Evolutionary conservation across 768 basidiomycete genomes (phyloP).

Genomic region (Filobasidium floriforme): DNA sequence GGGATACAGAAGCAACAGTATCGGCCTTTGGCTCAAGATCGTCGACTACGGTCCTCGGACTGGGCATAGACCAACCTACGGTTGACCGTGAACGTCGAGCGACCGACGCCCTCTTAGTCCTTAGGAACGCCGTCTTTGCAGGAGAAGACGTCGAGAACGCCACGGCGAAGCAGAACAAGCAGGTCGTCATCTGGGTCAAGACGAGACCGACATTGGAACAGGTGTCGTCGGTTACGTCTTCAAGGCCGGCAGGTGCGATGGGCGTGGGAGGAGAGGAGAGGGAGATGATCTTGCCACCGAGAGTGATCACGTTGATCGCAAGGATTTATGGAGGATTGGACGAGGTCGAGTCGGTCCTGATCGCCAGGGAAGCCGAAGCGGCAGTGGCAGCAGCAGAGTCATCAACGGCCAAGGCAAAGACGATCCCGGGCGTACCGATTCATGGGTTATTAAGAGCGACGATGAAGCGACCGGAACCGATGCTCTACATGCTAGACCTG

Average conservation of each 20-base stretch:
- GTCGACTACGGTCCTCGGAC: background rate
- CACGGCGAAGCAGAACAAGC: background rate
- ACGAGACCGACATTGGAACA: constrained; percentile 3
- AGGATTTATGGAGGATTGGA: constrained; percentile 2
- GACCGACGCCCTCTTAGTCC: background rate
- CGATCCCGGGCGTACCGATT: background rate
- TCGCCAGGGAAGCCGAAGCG: too few relatives aligned
- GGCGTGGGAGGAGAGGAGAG: constrained; percentile 5
- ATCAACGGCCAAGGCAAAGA: background rate
- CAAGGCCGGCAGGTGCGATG: background rate
- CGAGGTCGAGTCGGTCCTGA: background rate
- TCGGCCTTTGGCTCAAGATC: too few relatives aligned
- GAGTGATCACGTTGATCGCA: background rate
- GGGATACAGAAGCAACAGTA: background rate
- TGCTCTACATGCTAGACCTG: constrained; percentile 43
- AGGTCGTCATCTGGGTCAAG: constrained; percentile 7
- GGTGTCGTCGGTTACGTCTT: background rate
- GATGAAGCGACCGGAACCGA: constrained; percentile 34
- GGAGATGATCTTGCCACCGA: constrained; percentile 6
- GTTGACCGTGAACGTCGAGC: background rate
- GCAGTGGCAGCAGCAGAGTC: too few relatives aligned
- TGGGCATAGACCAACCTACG: background rate
- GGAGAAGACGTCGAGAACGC: background rate
- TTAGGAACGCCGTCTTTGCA: background rate
- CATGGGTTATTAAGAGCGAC: background rate